Evolutionary conservation across 768 basidiomycete species (phyloP), one percentile per base, ranked within the genome.

Genomic region (Boletus pseudo-olivaceus): DNA sequence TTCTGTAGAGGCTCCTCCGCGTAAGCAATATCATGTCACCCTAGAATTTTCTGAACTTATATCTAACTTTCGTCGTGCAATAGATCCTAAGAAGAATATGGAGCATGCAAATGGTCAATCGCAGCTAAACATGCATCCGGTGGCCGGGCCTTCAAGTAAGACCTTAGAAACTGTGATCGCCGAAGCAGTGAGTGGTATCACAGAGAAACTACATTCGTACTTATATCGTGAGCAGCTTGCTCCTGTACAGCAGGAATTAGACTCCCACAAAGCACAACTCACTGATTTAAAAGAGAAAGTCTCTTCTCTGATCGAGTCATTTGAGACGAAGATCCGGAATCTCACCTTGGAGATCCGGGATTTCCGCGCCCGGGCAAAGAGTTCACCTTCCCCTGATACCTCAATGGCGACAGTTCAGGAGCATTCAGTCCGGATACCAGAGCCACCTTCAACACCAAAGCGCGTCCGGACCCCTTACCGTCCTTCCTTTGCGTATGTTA

Each of bases 181-280:
- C 11, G 59, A 70, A 47, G 70, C 70, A 38, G 68, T 70, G 49
- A 70, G 68, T 68, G 27, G 43, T 30, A 15, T 30, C 1, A 15
- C 20, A 0, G 45, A 37, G n/a, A 27, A 27, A 17, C 5, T 6
- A 17, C 33, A 34, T 35, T 20, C 15, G 15, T 41, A 51, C 57
- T 54, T 49, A 67, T 34, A 12, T 34, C 12, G 30, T 55, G 50
- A 55, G 34, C 46, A 83, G 82, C 59, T 82, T 51, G 75, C 73
- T 35, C 82, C 84, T 17, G 62, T 86, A 14, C 75, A 79, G 49
- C 74, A 76, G 47, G 82, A 82, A 60, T 62, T 82, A 20, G 70
- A 77, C 51, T 67, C 71, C 4, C 71, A 83, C 47, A 78, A 76
- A 63, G 63, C 72, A 33, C 79, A 83, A 60, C 62, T 82, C 20